Conservation (phyloP, 1,284 basidiomycete species). For the Chalciporus piperatoides region DNA sequence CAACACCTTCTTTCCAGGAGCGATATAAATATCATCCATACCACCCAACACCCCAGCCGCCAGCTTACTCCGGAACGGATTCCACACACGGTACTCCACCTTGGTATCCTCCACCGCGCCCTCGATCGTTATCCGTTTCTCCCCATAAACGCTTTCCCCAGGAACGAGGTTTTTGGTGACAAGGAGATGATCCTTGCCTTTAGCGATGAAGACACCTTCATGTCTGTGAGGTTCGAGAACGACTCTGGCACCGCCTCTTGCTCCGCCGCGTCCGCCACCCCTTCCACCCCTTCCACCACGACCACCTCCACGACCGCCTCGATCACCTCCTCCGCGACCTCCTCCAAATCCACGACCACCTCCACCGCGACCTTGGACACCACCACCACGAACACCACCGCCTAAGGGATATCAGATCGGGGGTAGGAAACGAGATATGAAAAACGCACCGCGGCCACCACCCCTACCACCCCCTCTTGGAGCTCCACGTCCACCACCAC, state of each 20-base stretch:
- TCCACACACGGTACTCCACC: conserved; percentile 98
- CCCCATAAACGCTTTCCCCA: conserved; percentile 97
- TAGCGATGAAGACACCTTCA: conserved; percentile 89
- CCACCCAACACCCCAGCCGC: conserved; percentile 97
- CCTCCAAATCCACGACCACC: conserved; percentile 26
- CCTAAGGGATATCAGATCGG: conserved; percentile 17
- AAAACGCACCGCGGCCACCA: conserved; percentile 26
- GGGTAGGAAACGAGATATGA: background rate
- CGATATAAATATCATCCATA: conserved; percentile 92
- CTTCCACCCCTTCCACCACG: conserved; percentile 36
- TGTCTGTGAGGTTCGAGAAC: conserved; percentile 97
- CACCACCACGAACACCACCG: conserved; percentile 28
- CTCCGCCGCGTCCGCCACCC: conserved; percentile 49
- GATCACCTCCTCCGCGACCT: conserved; percentile 32
- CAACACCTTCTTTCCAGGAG: conserved; percentile 93
- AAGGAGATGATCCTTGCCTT: conserved; percentile 94
- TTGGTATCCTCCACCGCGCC: conserved; percentile 80
- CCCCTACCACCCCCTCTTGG: conserved; percentile 44
- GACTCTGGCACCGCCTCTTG: conserved; percentile 78
- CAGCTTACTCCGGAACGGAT: conserved; percentile 97
- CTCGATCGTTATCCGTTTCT: conserved; percentile 91
- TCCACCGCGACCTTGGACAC: conserved; percentile 26
- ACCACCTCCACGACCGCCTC: conserved; percentile 40
- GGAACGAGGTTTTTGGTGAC: conserved; percentile 98
- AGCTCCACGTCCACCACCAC: conserved; percentile 39